These are phyloP conservation scores for Desmodesmus armatus DNA, from an alignment of 139 green algal genomes.

Conservation along the genomic window DNA sequence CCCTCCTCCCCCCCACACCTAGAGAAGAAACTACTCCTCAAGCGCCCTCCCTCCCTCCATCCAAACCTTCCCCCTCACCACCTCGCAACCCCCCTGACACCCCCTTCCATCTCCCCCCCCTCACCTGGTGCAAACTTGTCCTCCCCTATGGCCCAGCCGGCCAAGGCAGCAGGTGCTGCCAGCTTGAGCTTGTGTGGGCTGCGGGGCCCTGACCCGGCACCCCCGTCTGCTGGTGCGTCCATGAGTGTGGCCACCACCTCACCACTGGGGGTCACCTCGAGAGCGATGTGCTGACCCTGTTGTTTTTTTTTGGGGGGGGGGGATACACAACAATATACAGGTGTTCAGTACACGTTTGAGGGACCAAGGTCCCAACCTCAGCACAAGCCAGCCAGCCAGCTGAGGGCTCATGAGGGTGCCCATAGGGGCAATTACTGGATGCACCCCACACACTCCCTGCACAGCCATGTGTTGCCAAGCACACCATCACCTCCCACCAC, in stretches of 20 bases:
- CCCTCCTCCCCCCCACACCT: no score
- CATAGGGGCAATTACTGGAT: neutral
- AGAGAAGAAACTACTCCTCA: neutral
- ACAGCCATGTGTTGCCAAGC: neutral
- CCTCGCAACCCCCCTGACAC: neutral
- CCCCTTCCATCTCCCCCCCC: no score
- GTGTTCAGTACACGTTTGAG: neutral
- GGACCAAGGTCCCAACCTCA: neutral
- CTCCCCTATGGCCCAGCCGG: slow-evolving; percentile 1
- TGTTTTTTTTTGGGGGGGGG: no score
- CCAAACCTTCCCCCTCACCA: neutral
- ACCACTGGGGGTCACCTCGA: slow-evolving; percentile 9
- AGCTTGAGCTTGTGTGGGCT: slow-evolving; percentile 1
- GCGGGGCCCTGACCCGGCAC: neutral
- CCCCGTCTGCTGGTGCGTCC: neutral
- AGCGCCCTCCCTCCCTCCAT: neutral
- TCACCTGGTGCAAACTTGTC: slow-evolving; percentile 12
- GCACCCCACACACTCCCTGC: neutral
- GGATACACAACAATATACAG: no score
- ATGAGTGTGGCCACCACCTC: slow-evolving; percentile 6
- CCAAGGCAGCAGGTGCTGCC: neutral
- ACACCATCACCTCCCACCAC: neutral
- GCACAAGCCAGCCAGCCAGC: neutral
- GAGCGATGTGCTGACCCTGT: slow-evolving; percentile 9
- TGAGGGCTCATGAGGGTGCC: neutral